These are phyloP conservation scores for Poronia punctata DNA, from an alignment of 495 filamentous ascomycete genomes.

Conservation along the genomic window DNA sequence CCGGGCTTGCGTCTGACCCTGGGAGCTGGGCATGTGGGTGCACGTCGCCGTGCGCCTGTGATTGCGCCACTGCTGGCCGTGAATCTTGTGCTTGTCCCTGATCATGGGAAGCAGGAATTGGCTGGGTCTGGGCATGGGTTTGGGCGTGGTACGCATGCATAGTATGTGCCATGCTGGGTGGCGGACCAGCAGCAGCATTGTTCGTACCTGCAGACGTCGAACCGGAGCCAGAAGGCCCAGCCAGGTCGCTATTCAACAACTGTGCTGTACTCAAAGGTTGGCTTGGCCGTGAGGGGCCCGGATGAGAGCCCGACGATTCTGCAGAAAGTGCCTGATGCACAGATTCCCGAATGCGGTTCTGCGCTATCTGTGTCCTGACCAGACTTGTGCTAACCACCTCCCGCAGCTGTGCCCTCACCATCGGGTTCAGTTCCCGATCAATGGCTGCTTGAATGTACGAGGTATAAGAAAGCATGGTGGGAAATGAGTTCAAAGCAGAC, in stretches of 20 bases:
- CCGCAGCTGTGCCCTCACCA: slow-evolving; percentile 34
- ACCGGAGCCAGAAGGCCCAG: background rate
- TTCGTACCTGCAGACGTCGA: background rate
- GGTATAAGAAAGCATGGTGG: slow-evolving; percentile 36
- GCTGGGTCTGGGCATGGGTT: background rate
- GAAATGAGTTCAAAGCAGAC: slow-evolving; percentile 36
- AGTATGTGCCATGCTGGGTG: background rate
- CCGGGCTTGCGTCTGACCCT: slow-evolving; percentile 41
- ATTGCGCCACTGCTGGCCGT: slow-evolving; percentile 6
- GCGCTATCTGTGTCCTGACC: slow-evolving; percentile 38
- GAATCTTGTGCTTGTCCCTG: slow-evolving; percentile 6
- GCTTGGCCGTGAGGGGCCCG: slow-evolving; percentile 5
- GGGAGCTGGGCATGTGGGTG: slow-evolving; percentile 24
- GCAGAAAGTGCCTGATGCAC: slow-evolving; percentile 22
- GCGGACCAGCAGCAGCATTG: background rate
- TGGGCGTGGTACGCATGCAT: slow-evolving; percentile 1
- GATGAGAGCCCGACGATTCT: slow-evolving; percentile 7
- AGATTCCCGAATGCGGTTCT: slow-evolving; percentile 28
- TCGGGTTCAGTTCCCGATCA: slow-evolving; percentile 32
- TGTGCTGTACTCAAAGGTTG: slow-evolving; percentile 10
- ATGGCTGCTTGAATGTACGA: slow-evolving; percentile 35
- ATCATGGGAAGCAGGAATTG: too few species aligned
- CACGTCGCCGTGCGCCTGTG: slow-evolving; percentile 12
- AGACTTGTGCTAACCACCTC: slow-evolving; percentile 34
- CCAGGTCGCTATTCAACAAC: slow-evolving; percentile 3